Evolutionary conservation across 805 yeast genomes (phyloP).

Genomic region (Wickerhamiella dianesei): DNA sequence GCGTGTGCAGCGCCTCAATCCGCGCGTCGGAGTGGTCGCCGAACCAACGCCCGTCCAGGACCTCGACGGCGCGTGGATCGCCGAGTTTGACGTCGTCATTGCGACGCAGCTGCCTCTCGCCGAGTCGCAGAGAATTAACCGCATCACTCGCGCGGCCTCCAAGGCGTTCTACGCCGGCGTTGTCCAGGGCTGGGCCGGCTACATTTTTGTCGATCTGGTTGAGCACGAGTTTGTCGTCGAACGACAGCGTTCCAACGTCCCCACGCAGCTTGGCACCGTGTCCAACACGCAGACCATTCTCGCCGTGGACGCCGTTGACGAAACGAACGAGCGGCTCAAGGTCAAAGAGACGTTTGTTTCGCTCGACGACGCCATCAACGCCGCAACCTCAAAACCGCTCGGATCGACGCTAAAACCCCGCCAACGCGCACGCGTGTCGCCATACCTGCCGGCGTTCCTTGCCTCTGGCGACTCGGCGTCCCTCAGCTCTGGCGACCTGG

Average conservation of each 20-base stretch:
- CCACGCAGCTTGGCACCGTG: slow-evolving; percentile 40
- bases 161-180: slow-evolving; percentile 60
- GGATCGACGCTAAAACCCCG: slow-evolving; percentile 18
- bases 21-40: slow-evolving; percentile 47
- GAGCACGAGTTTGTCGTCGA: slow-evolving; percentile 34
- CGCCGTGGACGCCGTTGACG: slow-evolving; percentile 25
- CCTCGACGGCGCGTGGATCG: slow-evolving; percentile 29
- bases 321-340: slow-evolving; percentile 28
- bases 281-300: slow-evolving; percentile 33
- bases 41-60: slow-evolving; percentile 28
- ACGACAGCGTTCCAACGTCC: slow-evolving; percentile 14
- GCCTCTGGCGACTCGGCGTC: slow-evolving; percentile 37
- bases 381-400: slow-evolving; percentile 8
- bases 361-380: slow-evolving; percentile 11
- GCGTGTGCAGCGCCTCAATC: slow-evolving; percentile 61
- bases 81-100: slow-evolving; percentile 53
- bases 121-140: slow-evolving; percentile 38
- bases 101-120: slow-evolving; percentile 47
- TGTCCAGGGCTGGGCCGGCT: slow-evolving; percentile 71
- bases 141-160: slow-evolving; percentile 38
- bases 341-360: slow-evolving; percentile 19
- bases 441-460: slow-evolving; percentile 44
- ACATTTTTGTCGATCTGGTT: slow-evolving; percentile 65
- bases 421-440: slow-evolving; percentile 35
- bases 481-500: slow-evolving; percentile 17